phyloP scores from a whole-genome alignment of 2,329 filamentous ascomycete species.

The Pseudocercospora vitis region DNA sequence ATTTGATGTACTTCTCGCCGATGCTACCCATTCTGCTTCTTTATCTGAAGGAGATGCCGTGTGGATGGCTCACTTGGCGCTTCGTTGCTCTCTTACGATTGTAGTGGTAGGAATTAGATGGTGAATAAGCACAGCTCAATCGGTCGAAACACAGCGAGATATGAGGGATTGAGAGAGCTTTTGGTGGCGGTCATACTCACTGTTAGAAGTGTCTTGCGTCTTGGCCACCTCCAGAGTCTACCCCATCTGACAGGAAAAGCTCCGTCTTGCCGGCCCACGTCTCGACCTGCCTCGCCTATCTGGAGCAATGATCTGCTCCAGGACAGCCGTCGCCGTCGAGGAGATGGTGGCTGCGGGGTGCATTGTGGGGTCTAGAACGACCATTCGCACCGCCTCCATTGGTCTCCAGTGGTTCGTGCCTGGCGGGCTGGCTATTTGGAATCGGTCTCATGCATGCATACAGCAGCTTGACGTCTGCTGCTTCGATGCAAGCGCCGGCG shows the following conservation, averaged over 20 bases:
- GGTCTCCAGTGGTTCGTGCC: constrained; percentile 4
- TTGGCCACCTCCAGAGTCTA: constrained; percentile 7
- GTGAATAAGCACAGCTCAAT: no score
- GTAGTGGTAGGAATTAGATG: no score
- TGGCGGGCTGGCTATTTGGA: constrained; percentile 23
- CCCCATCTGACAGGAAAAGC: constrained; percentile 19
- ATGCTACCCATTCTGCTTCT: constrained; percentile 20
- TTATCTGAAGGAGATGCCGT: background rate
- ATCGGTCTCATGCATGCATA: constrained; percentile 16
- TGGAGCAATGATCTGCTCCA: constrained; percentile 16
- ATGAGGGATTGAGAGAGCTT: background rate
- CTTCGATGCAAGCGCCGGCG: constrained; percentile 11
- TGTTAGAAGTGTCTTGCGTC: constrained; percentile 1
- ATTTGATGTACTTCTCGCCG: constrained; percentile 25
- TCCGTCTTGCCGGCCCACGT: constrained; percentile 26
- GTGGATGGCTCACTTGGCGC: constrained; percentile 2
- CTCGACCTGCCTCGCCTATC: constrained; percentile 21
- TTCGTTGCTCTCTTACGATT: constrained; percentile 7
- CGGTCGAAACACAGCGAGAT: background rate
- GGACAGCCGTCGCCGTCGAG: constrained; percentile 2
- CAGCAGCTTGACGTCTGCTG: constrained; percentile 4
- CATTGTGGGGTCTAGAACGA: constrained; percentile 23
- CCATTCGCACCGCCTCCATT: constrained; percentile 5
- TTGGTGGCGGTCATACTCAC: background rate
- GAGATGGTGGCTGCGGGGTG: constrained; percentile 24